These are phyloP conservation scores for Hericium rajendrae DNA, from an alignment of 768 basidiomycete species.

Conservation along the genomic window DNA sequence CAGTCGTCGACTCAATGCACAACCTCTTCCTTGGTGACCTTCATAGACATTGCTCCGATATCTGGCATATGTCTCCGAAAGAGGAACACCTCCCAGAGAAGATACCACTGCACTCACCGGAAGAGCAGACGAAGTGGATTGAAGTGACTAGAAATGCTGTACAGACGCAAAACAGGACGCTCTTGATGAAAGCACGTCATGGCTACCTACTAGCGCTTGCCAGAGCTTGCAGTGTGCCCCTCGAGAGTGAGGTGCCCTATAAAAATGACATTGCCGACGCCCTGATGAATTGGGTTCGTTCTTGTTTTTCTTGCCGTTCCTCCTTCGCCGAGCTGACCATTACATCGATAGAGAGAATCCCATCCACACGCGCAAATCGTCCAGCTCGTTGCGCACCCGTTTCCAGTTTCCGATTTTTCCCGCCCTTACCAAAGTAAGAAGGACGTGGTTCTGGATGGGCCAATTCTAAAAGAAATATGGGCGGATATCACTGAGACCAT, in stretches of 20 bases:
- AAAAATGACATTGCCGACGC: too few relatives aligned
- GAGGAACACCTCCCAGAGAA: background rate
- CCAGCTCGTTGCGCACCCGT: too few relatives aligned
- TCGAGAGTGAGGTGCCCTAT: too few relatives aligned
- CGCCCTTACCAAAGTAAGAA: background rate
- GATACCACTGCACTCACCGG: background rate
- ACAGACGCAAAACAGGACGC: background rate
- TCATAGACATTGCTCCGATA: constrained; percentile 20
- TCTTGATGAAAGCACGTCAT: background rate
- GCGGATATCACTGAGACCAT: constrained; percentile 10
- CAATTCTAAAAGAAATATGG: background rate
- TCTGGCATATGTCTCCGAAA: constrained; percentile 1
- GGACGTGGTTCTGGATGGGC: background rate
- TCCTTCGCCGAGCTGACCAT: too few relatives aligned
- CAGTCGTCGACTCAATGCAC: constrained; percentile 33
- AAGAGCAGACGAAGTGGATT: background rate
- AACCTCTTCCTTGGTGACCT: constrained; percentile 26
- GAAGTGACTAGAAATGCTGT: too few relatives aligned
- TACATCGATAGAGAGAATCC: too few relatives aligned
- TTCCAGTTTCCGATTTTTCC: too few relatives aligned
- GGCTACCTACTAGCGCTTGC: too few relatives aligned
- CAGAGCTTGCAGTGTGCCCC: background rate
- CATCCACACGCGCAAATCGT: too few relatives aligned
- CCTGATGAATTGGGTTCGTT: too few relatives aligned
- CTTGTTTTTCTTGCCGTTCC: too few relatives aligned